These are phyloP conservation scores for Quercus berberidifolia DNA, from an alignment of 306 rosid genomes.

Conservation along the genomic window DNA sequence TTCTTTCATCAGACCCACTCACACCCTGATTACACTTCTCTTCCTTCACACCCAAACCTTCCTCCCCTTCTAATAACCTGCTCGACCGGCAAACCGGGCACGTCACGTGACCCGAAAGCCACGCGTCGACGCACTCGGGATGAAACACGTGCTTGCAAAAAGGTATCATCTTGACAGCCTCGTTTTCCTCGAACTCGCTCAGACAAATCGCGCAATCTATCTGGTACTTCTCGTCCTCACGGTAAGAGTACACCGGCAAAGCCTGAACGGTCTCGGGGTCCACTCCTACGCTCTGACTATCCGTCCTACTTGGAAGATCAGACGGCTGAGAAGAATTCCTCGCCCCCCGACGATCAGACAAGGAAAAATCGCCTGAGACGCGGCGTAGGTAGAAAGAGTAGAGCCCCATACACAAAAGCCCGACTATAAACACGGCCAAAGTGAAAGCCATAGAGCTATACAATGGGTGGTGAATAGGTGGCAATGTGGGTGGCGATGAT, in stretches of 20 bases:
- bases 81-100: slow-evolving; percentile 55
- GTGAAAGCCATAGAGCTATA: no score
- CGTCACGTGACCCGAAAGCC: slow-evolving; percentile 46
- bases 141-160: slow-evolving; percentile 61
- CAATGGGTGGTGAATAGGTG: no score
- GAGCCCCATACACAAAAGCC: no score
- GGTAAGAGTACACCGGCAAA: slow-evolving; percentile 30
- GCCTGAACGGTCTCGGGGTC: not conserved
- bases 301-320: not conserved
- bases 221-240: slow-evolving; percentile 9
- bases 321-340: not conserved
- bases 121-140: slow-evolving; percentile 43
- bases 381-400: no score
- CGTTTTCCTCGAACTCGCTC: slow-evolving; percentile 28
- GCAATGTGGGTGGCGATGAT: no score
- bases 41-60: not conserved
- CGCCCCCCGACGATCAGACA: no score
- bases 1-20: not conserved
- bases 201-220: slow-evolving; percentile 55
- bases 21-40: not conserved
- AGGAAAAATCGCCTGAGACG: no score
- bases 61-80: not conserved
- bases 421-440: no score
- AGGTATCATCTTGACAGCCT: slow-evolving; percentile 38
- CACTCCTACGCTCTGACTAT: not conserved